phyloP scores from a whole-genome alignment of 139 green algal species.

The Limnomonas spitsbergensis region DNA sequence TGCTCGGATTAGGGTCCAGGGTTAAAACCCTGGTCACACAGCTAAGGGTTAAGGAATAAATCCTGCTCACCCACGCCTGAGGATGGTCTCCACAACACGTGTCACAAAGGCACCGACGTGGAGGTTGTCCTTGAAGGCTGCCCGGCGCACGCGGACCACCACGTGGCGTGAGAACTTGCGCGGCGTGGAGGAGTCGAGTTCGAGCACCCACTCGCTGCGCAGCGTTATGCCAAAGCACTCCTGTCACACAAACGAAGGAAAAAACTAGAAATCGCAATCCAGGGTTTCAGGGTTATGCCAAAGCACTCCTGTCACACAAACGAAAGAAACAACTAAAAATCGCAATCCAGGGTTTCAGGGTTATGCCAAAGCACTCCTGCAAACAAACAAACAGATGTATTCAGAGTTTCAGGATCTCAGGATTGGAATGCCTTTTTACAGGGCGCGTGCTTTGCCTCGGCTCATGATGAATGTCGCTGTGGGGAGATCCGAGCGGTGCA shows the following conservation, averaged over 20 bases:
- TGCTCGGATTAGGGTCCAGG: too few relatives aligned
- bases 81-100: neutral
- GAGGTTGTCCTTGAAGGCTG: conserved; percentile 13
- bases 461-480: too few relatives aligned
- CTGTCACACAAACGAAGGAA: neutral
- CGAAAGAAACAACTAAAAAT: neutral
- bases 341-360: neutral
- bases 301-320: conserved; percentile 2
- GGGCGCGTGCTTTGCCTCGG: too few relatives aligned
- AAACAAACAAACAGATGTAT: neutral
- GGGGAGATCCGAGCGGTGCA: too few relatives aligned
- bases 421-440: too few relatives aligned
- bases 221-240: conserved; percentile 11
- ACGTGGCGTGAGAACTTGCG: conserved; percentile 78
- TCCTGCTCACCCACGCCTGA: neutral
- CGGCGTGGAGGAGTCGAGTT: conserved; percentile 68
- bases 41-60: neutral
- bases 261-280: neutral
- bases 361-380: conserved; percentile 8
- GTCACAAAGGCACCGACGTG: conserved; percentile 19
- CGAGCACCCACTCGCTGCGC: conserved; percentile 39
- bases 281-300: neutral
- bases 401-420: too few relatives aligned
- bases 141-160: conserved; percentile 40
- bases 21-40: too few relatives aligned